Evolutionary conservation across 495 filamentous ascomycete species (phyloP).

Genomic region (Hypoxylon intermedium): DNA sequence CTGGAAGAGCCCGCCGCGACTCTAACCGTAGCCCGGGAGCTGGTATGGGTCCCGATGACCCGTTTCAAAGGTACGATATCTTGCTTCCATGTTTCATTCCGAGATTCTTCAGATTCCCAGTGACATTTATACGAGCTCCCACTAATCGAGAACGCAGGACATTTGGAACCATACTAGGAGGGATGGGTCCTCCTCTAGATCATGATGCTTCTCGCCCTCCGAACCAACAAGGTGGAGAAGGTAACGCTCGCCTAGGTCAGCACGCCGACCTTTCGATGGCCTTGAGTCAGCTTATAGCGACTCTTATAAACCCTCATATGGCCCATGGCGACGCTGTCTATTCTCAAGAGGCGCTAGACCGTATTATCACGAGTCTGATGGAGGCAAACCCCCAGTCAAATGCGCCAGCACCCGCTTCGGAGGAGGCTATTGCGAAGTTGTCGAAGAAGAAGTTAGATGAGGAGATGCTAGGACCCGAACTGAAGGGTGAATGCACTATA

Average conservation of each 20-base stretch:
- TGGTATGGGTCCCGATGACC: slow-evolving; percentile 26
- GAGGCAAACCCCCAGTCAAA: slow-evolving; percentile 77
- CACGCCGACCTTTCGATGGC: slow-evolving; percentile 37
- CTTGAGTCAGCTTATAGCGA: slow-evolving; percentile 53
- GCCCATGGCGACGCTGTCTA: slow-evolving; percentile 86
- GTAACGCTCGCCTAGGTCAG: slow-evolving; percentile 24
- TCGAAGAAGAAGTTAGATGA: slow-evolving; percentile 71
- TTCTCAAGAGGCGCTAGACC: slow-evolving; percentile 87
- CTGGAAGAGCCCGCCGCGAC: slow-evolving; percentile 15
- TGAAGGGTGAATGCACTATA: slow-evolving; percentile 81
- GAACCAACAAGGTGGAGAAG: slow-evolving; percentile 25
- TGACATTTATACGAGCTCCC: neutral
- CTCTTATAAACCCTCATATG: slow-evolving; percentile 65
- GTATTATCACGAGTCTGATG: slow-evolving; percentile 86
- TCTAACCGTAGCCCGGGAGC: neutral
- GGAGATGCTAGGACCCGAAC: slow-evolving; percentile 67
- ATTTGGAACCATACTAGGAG: slow-evolving; percentile 30
- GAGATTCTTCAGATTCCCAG: neutral
- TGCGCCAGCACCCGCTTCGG: slow-evolving; percentile 82
- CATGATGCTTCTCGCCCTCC: slow-evolving; percentile 15
- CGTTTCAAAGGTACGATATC: slow-evolving; percentile 39
- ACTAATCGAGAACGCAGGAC: slow-evolving; percentile 20
- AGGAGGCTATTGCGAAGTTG: slow-evolving; percentile 73
- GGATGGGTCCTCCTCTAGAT: slow-evolving; percentile 15
- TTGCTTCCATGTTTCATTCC: neutral